phyloP scores from a whole-genome alignment of 2,329 filamentous ascomycete species.

The Aureobasidium zeae region DNA sequence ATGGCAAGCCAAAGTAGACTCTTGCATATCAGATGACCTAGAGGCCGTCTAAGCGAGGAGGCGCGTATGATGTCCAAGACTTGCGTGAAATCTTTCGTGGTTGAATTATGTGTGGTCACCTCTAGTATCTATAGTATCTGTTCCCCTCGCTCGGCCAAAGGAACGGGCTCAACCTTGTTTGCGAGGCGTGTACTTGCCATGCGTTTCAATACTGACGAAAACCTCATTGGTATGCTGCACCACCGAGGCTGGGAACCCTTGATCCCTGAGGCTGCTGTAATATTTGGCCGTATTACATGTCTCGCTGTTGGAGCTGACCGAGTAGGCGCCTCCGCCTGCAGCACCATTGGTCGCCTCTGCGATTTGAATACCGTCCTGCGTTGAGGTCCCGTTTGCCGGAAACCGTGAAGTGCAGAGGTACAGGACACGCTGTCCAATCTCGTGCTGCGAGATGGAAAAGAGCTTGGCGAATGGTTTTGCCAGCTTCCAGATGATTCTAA shows the following conservation, averaged over 20 bases:
- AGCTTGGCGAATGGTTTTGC: slow-evolving; percentile 15
- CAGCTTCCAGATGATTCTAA: slow-evolving; percentile 11
- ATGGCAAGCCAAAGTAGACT: too few relatives aligned
- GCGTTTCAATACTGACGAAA: background rate
- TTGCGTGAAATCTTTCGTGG: too few relatives aligned
- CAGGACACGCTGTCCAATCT: slow-evolving; percentile 20
- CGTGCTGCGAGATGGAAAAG: slow-evolving; percentile 13
- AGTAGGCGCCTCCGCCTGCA: slow-evolving; percentile 19
- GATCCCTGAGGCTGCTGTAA: background rate
- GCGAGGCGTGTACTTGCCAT: too few relatives aligned
- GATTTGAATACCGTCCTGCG: background rate
- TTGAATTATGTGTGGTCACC: too few relatives aligned
- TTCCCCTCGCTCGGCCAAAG: too few relatives aligned
- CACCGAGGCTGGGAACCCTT: background rate
- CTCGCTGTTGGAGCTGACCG: slow-evolving; percentile 16
- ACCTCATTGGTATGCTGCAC: background rate
- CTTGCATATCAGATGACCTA: too few relatives aligned
- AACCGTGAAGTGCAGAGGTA: slow-evolving; percentile 15
- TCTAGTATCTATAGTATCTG: too few relatives aligned
- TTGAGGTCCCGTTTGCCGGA: background rate
- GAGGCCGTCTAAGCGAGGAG: too few relatives aligned
- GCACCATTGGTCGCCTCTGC: slow-evolving; percentile 15
- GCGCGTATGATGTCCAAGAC: too few relatives aligned
- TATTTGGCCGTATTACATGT: background rate
- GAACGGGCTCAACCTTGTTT: too few relatives aligned